These are phyloP conservation scores for Phialophora tarda DNA, from an alignment of 2,329 filamentous ascomycete genomes.

Conservation along the genomic window DNA sequence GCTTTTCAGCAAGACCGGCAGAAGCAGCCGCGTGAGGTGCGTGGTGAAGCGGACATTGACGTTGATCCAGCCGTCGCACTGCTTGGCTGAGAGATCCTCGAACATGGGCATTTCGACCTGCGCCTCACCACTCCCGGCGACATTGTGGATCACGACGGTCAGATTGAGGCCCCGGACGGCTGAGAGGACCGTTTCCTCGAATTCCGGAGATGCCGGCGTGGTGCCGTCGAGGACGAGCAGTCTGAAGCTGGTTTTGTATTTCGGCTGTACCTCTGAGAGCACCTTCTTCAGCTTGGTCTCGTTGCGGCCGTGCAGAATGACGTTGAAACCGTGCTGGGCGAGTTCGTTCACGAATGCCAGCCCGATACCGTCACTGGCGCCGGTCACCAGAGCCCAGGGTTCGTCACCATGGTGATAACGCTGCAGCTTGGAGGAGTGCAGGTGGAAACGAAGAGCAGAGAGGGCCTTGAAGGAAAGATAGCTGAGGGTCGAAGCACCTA, in stretches of 20 bases:
- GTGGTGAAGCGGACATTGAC: constrained; percentile 59
- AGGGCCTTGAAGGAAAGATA: constrained; percentile 4
- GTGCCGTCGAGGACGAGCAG: constrained; percentile 55
- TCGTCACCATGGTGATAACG: constrained; percentile 22
- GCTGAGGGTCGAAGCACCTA: constrained; percentile 14
- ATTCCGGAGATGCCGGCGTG: constrained; percentile 27
- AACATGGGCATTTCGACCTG: constrained; percentile 46
- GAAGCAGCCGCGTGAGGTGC: constrained; percentile 54
- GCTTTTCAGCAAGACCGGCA: constrained; percentile 52
- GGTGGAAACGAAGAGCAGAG: constrained; percentile 15
- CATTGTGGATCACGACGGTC: constrained; percentile 64
- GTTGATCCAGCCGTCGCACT: constrained; percentile 53
- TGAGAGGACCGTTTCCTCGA: constrained; percentile 41
- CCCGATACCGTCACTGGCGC: constrained; percentile 64
- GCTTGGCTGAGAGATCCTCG: constrained; percentile 44
- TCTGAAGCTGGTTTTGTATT: constrained; percentile 51
- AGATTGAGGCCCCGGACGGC: constrained; percentile 50
- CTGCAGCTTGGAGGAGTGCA: constrained; percentile 21
- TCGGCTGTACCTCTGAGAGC: constrained; percentile 47
- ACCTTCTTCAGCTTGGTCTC: constrained; percentile 54
- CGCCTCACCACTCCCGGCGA: constrained; percentile 50
- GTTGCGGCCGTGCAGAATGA: constrained; percentile 64
- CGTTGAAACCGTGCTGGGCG: constrained; percentile 59
- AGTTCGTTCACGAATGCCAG: constrained; percentile 58
- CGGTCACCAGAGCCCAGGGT: constrained; percentile 59